Evolutionary conservation across 2,329 filamentous ascomycete genomes (phyloP).

Genomic region (Balansia obtecta): DNA sequence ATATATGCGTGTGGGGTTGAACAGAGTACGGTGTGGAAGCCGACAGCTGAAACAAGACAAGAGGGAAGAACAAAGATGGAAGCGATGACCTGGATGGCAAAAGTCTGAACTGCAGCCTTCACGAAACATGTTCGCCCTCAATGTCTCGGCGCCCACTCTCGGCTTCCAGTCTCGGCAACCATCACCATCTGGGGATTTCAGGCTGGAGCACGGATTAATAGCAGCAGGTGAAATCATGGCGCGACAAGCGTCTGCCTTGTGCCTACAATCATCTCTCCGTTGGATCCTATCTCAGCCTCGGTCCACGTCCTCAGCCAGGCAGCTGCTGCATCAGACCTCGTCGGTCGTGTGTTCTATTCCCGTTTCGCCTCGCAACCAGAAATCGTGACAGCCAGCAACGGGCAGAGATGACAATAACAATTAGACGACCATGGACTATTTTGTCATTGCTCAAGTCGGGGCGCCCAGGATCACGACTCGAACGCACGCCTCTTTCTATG

Average conservation of each 20-base stretch:
- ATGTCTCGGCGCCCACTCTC: too few species aligned
- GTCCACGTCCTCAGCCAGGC: background rate
- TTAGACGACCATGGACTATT: too few species aligned
- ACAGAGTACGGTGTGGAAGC: background rate
- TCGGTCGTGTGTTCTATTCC: too few species aligned
- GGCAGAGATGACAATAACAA: too few species aligned
- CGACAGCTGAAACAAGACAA: background rate
- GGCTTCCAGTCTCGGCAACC: too few species aligned
- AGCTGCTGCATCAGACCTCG: background rate
- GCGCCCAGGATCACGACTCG: background rate
- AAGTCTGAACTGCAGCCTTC: too few species aligned
- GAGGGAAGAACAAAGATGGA: background rate
- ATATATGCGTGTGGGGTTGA: background rate
- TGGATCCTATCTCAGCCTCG: background rate
- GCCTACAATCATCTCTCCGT: background rate
- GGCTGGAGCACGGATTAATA: background rate
- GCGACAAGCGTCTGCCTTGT: background rate
- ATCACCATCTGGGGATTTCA: too few species aligned
- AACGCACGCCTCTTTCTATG: background rate
- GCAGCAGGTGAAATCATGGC: background rate
- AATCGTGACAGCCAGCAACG: too few species aligned
- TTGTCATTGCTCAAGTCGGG: too few species aligned
- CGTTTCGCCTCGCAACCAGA: too few species aligned
- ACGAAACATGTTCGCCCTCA: too few species aligned
- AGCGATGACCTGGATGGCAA: background rate